phyloP scores from a whole-genome alignment of 75 land plant species.

The Sequoia sempervirens region DNA sequence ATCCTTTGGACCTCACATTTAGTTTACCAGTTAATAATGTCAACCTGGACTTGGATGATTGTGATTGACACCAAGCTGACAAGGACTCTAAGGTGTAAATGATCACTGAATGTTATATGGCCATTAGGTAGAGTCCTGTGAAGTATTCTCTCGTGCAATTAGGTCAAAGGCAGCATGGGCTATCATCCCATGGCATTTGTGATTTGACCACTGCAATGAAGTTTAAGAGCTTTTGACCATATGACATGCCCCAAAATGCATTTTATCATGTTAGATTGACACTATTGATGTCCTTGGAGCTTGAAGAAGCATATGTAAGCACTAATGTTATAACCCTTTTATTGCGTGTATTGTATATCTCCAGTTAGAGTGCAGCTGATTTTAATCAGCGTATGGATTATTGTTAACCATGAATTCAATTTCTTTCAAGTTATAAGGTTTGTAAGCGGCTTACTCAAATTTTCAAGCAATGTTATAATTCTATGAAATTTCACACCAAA shows the following conservation, averaged over 20 bases:
- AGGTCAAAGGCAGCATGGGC: background rate
- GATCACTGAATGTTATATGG: background rate
- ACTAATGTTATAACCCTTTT: background rate
- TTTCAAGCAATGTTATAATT: background rate
- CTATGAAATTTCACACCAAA: background rate
- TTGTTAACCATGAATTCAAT: background rate
- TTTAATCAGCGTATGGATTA: background rate
- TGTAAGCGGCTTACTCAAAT: background rate
- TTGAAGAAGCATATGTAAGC: no score
- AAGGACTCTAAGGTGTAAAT: background rate
- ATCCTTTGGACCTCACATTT: background rate
- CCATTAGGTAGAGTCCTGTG: background rate
- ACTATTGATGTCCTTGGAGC: no score
- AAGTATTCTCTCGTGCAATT: background rate
- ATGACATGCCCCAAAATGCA: background rate
- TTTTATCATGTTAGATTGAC: no score
- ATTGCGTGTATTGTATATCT: background rate
- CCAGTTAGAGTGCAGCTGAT: background rate
- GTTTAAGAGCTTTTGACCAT: background rate
- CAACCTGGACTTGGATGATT: background rate
- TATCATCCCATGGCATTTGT: background rate
- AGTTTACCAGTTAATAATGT: background rate
- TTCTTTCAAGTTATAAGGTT: background rate
- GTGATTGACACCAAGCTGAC: background rate
- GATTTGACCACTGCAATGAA: background rate